These are phyloP conservation scores for Hydrangea macrophylla DNA, from an alignment of 148 eudicot genomes.

Conservation along the genomic window DNA sequence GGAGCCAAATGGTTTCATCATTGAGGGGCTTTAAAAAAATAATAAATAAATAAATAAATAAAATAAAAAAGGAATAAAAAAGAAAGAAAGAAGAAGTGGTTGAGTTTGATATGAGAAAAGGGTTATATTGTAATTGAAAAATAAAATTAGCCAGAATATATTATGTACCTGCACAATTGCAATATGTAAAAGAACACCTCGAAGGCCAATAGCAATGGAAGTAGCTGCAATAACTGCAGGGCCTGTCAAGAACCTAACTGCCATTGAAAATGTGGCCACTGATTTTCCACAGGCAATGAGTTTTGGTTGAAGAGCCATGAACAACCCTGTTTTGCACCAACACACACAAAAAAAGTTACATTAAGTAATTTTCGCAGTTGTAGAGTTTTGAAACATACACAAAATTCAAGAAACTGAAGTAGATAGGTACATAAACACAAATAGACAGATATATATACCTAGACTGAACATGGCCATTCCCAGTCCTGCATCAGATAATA, in stretches of 20 bases:
- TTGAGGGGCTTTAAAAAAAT: too few relatives aligned
- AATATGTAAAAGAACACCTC: slow-evolving; percentile 79
- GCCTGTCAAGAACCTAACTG: slow-evolving; percentile 94
- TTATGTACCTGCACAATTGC: slow-evolving; percentile 95
- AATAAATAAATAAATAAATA: too few relatives aligned
- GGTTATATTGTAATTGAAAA: too few relatives aligned
- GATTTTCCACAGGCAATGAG: slow-evolving; percentile 85
- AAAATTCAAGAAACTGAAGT: neutral
- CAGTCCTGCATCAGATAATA: slow-evolving; percentile 93
- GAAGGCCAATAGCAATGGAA: slow-evolving; percentile 82
- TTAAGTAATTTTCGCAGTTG: neutral
- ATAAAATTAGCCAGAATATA: neutral
- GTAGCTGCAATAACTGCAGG: slow-evolving; percentile 98
- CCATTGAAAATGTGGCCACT: slow-evolving; percentile 92
- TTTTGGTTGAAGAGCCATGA: slow-evolving; percentile 97
- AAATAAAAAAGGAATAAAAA: too few relatives aligned
- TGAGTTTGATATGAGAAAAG: too few relatives aligned
- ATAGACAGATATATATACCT: slow-evolving; percentile 37
- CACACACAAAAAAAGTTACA: neutral
- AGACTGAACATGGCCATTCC: slow-evolving; percentile 99
- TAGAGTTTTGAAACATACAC: too few relatives aligned
- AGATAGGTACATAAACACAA: too few relatives aligned
- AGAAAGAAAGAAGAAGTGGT: too few relatives aligned
- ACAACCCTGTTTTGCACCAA: slow-evolving; percentile 55
- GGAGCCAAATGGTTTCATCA: too few relatives aligned